Base-by-base conservation (phyloP, 106 monocot species). In the Dendrobium nobile region DNA sequence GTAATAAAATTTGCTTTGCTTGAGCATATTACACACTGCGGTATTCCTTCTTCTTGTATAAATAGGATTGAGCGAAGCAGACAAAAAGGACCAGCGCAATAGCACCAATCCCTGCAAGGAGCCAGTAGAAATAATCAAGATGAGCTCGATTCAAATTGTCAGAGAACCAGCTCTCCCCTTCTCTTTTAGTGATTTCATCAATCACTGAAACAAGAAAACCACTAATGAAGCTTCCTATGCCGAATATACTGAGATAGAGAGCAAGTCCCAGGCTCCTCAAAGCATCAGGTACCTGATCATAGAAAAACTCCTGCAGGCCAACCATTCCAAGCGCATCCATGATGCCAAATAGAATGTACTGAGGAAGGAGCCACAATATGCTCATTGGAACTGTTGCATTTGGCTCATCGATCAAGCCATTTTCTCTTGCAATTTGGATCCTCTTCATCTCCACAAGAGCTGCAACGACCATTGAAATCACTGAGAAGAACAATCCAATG, bases 111-210 rank as follows among this genome's bases (percentile, higher is more conserved):
- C 41, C 79, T n/a, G 79, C 79, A 79, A 79, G 67, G 17, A 79
- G 44, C 79, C 64, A 79, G 79, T 67, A 79, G 67, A 82, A 82
- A n/a, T 75, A 61, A 75, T 51, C 75, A 11, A 82, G 56, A 75
- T 79, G 79, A 79, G 79, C 79, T 4, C 67, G 64, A n/a, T 79
- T 79, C 24, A 79, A 58, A 79, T 79, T 59, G 47, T 73, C 40
- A 0, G 79, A 65, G 67, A 79, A 79, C 79, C 79, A 79, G 64
- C 79, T 79, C n/a, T 47, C 65, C 15, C 51, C 41, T 26, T 27
- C 27, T 20, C 20, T 20, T 74, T 20, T n/a, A 20, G 51, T 51
- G 1, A 28, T 26, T 54, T 33, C 5, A 54, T 77, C 77, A 51
- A 77, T 77, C 54, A 54, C 77, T 54, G 47, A 26, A 51, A 77